Evolutionary conservation across 768 basidiomycete species (phyloP), one percentile per base, ranked within the genome.

Genomic region (Amanita inopinata): DNA sequence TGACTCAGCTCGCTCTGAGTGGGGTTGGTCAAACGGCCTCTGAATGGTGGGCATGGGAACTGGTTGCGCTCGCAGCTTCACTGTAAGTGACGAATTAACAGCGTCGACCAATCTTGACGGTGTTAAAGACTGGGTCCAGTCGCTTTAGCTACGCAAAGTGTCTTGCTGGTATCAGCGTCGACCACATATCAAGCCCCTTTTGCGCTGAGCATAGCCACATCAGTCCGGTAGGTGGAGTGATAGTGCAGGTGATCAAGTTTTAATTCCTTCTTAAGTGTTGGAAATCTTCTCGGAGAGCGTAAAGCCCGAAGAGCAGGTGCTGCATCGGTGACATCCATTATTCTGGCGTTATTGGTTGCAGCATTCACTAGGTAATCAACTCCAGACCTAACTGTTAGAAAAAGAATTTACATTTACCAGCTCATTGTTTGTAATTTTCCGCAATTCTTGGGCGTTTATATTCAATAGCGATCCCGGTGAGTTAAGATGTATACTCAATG

Each of bases 31-130:
- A 91, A 58, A 82, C 77, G 3, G 88, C 87, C 1, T 80, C 78
- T 3, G 94, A 96, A 60, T 98, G 93, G 94, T 97, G 93, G 91
- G 82, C 84, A 28, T 94, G 94, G 94, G 92, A 96, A 61, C 71
- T 90, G 4, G 61, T 85, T 23, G 81, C 80, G 17, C 63, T 76
- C 1, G 71, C 67, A 4, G 74, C 74, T 3, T 70, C 69, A 47
- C 51, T 71, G 65, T 71, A 49, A 46, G 68, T 57, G 14, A 28
- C 2, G 20, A 38, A 10, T 15, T 17, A 31, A 34, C 35, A 6
- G 5, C 34, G 11, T 33, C 31, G 1, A 22, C 2, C 15, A 20
- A 7, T 31, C 9, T 43, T 22, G 15, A 11, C 4, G n/a, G n/a
- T 27, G 11, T 11, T 8, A n/a, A 18, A 87, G 85, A 33, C 61